These are phyloP conservation scores for Cicer arietinum DNA, from an alignment of 306 rosid species.

Conservation along the genomic window DNA sequence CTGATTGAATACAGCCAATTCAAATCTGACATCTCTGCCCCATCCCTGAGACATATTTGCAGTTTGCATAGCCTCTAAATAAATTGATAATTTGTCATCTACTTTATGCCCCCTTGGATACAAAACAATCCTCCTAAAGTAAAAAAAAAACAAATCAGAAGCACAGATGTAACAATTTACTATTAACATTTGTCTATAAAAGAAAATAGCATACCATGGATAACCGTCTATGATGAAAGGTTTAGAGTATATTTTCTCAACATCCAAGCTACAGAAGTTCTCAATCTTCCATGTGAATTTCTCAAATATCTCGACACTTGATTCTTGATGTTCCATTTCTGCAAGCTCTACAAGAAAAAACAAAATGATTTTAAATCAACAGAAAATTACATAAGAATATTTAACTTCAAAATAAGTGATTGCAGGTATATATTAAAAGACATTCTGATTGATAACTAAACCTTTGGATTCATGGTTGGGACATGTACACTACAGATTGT, in stretches of 20 bases:
- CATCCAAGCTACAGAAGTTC: slow-evolving; percentile 22
- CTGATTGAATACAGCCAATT: not conserved
- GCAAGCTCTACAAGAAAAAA: not conserved
- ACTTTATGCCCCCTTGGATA: not conserved
- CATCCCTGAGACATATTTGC: not conserved
- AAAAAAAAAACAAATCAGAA: not conserved
- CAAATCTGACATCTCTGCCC: not conserved
- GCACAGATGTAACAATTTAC: not conserved
- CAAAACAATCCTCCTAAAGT: not conserved
- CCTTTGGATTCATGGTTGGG: too few species aligned
- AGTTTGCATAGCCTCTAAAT: not conserved
- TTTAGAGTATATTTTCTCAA: slow-evolving; percentile 2
- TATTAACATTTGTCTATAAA: not conserved
- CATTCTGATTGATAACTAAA: too few species aligned
- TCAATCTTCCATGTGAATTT: slow-evolving; percentile 39
- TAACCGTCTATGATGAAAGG: slow-evolving; percentile 19
- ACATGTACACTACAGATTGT: too few species aligned
- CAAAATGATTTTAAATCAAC: not conserved
- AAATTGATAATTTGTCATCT: not conserved
- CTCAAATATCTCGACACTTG: slow-evolving; percentile 18
- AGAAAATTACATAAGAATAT: not conserved
- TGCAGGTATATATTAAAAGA: too few species aligned
- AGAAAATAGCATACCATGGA: slow-evolving; percentile 20
- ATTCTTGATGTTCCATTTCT: slow-evolving; percentile 14
- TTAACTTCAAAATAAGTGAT: too few species aligned